phyloP scores from a whole-genome alignment of 345 rosid genomes.

The Xanthoceras sorbifolium region DNA sequence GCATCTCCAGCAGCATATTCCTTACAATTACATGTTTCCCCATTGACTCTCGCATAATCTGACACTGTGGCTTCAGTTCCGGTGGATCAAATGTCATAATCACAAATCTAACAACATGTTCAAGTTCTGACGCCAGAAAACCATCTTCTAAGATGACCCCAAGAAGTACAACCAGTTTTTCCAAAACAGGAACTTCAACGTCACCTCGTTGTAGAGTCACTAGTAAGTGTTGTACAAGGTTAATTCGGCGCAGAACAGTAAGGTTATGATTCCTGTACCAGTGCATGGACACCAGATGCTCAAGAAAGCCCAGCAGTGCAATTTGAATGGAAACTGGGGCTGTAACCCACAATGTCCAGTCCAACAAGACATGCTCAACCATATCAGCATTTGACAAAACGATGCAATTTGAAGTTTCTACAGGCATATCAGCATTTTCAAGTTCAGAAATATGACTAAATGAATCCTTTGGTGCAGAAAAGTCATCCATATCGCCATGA shows the following conservation, averaged over 20 bases:
- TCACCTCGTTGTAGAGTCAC: slow-evolving; percentile 99
- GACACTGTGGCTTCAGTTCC: slow-evolving; percentile 69
- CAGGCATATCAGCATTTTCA: slow-evolving; percentile 75
- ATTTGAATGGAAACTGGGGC: slow-evolving; percentile 94
- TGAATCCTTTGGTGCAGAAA: slow-evolving; percentile 84
- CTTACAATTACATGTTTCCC: slow-evolving; percentile 99
- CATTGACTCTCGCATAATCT: slow-evolving; percentile 77
- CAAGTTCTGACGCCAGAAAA: slow-evolving; percentile 90
- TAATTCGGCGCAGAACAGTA: slow-evolving; percentile 86
- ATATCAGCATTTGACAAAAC: slow-evolving; percentile 96
- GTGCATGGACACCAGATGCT: slow-evolving; percentile 98
- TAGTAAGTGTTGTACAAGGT: slow-evolving; percentile 92
- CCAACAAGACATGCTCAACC: slow-evolving; percentile 99
- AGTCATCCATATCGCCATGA: slow-evolving; percentile 95
- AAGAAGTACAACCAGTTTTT: slow-evolving; percentile 91
- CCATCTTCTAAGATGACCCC: slow-evolving; percentile 99
- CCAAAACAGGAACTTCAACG: slow-evolving; percentile 96
- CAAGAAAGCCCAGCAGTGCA: slow-evolving; percentile 90
- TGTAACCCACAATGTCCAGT: slow-evolving; percentile 98
- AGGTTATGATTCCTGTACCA: slow-evolving; percentile 99
- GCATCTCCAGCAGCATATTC: slow-evolving; percentile 99
- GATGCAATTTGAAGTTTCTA: slow-evolving; percentile 93
- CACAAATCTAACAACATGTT: slow-evolving; percentile 93
- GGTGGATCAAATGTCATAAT: slow-evolving; percentile 99
- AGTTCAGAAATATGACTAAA: slow-evolving; percentile 94